Percentiles rank a stretch among this genome's conserved stretches.
Evolutionary conservation across 345 rosid genomes (phyloP).

Genomic region (Firmiana major): DNA sequence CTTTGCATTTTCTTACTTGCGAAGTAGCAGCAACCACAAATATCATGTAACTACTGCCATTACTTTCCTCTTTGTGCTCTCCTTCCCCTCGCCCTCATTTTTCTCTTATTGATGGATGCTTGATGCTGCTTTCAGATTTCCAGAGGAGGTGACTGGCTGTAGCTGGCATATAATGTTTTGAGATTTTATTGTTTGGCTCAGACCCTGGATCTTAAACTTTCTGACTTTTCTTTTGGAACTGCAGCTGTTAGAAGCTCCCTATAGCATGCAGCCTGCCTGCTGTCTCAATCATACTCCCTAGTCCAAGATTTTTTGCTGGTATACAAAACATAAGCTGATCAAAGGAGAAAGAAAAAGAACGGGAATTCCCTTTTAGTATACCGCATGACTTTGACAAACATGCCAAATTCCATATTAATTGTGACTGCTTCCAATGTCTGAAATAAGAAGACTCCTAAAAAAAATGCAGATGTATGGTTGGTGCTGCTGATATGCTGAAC

Average conservation of each 20-base stretch:
- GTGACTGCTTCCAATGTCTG: conserved; percentile 30
- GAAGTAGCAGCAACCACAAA: background rate
- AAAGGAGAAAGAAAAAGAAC: conserved; percentile 7
- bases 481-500: conserved; percentile 9
- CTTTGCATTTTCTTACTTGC: background rate
- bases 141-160: conserved; percentile 33
- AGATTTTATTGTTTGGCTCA: conserved; percentile 22
- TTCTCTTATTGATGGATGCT: conserved; percentile 12
- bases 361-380: conserved; percentile 16
- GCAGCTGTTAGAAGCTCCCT: conserved; percentile 32
- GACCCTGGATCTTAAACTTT: conserved; percentile 27
- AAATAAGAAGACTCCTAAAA: conserved; percentile 13
- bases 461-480: conserved; percentile 16
- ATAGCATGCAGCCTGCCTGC: conserved; percentile 21
- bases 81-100: background rate
- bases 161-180: conserved; percentile 23
- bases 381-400: conserved; percentile 15
- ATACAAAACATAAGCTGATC: conserved; percentile 21
- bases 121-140: conserved; percentile 37
- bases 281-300: conserved; percentile 11
- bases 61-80: background rate
- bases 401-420: conserved; percentile 13
- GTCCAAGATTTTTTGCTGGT: conserved; percentile 18
- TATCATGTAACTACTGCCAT: background rate
- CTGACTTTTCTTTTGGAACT: conserved; percentile 30